These are phyloP conservation scores for Penicillium paxilli DNA, from an alignment of 495 filamentous ascomycete species.

Conservation along the genomic window DNA sequence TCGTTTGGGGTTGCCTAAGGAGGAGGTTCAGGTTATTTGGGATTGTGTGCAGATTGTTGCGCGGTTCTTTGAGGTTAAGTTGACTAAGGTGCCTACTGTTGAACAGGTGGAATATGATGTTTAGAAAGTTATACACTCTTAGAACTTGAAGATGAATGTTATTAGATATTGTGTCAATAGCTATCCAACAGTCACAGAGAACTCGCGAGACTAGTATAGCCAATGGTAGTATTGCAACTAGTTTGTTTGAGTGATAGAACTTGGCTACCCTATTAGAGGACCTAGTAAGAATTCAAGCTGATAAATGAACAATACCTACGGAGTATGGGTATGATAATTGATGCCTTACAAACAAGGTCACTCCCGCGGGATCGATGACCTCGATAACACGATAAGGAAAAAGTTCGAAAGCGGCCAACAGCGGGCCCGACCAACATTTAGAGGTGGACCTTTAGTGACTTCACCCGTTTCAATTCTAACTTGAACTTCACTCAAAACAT, in stretches of 20 bases:
- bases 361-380: not conserved
- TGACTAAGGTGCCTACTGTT: slow-evolving; percentile 50
- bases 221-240: no score
- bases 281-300: no score
- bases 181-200: no score
- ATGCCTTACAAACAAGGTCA: no score
- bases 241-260: no score
- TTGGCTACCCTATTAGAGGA: no score
- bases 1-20: slow-evolving; percentile 48
- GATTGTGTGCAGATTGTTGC: slow-evolving; percentile 41
- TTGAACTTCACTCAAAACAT: slow-evolving; percentile 8
- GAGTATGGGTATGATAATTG: no score
- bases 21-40: slow-evolving; percentile 50
- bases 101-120: slow-evolving; percentile 47
- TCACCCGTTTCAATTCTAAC: no score
- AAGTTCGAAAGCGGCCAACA: slow-evolving; percentile 27
- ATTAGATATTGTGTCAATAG: no score
- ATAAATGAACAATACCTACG: no score
- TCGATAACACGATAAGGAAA: slow-evolving; percentile 28
- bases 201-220: no score
- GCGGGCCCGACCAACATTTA: not conserved
- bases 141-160: no score
- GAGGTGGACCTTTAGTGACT: slow-evolving; percentile 26
- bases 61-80: slow-evolving; percentile 31
- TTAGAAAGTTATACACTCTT: slow-evolving; percentile 1